Conservation (phyloP, 441 rosid species). For the Omphalea diandra region DNA sequence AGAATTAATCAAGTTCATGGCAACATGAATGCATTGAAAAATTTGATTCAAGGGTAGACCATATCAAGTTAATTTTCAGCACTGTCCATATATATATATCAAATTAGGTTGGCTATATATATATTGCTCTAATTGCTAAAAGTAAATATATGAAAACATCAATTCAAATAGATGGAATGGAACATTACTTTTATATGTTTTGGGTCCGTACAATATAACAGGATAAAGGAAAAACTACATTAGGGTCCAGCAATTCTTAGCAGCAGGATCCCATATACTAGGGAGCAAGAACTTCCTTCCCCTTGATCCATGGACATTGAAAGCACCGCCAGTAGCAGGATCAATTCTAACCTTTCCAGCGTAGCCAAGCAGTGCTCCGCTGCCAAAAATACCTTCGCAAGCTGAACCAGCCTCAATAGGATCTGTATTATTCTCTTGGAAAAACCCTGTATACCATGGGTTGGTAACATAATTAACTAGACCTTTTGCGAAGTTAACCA, state of each 20-base stretch:
- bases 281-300: conserved; percentile 61
- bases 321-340: conserved; percentile 43
- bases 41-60: too few relatives aligned
- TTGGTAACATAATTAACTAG: conserved; percentile 45
- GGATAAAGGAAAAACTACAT: too few relatives aligned
- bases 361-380: conserved; percentile 35
- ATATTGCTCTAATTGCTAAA: too few relatives aligned
- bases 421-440: background rate
- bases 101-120: too few relatives aligned
- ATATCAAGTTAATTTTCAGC: too few relatives aligned
- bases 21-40: too few relatives aligned
- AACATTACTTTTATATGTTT: too few relatives aligned
- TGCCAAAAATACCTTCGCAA: conserved; percentile 47
- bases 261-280: conserved; percentile 49
- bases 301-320: conserved; percentile 47
- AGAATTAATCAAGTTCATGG: too few relatives aligned
- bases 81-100: too few relatives aligned
- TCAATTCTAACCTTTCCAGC: conserved; percentile 41
- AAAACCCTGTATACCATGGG: conserved; percentile 35
- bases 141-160: too few relatives aligned
- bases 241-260: conserved; percentile 38
- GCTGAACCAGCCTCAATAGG: conserved; percentile 35
- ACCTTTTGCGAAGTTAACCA: conserved; percentile 49
- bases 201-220: too few relatives aligned
- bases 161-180: too few relatives aligned